Evolutionary conservation across 768 basidiomycete species (phyloP), one percentile per base, ranked within the genome.

Genomic region (Suillus cothurnatus): DNA sequence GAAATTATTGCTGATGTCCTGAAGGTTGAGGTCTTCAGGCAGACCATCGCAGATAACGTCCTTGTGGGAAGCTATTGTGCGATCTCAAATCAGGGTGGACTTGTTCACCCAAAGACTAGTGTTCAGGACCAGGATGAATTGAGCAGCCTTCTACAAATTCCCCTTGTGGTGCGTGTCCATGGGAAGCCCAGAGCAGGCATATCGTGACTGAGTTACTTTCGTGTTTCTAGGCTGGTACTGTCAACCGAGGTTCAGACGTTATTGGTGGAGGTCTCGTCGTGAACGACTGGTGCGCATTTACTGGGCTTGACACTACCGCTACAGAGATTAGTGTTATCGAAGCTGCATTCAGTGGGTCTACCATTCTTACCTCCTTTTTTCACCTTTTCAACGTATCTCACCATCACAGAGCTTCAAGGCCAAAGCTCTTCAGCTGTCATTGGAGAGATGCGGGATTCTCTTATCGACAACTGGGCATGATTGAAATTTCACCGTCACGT

Each of bases 1-100:
- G 97, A 99, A 79, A 99, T 99, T 81, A 98, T 99, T 79, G 97
- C 97, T 34, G 97, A 99, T 77, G 94, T 97, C 23, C 87, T 99
- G 70, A 99, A 99, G 78, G 97, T 99, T 67, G 97, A 99, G 77
- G 97, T 99, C 6, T 99, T 99, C 82, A 85, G 97, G 57, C 97
- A 99, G 78, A 99, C 95, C 12, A 84, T 99, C 69, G 97, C 97
- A 15, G 91, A 94, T 70, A 98, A 99, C 80, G 96, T 96, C 58
- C 88, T 99, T 53, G 97, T 99, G 49, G 97, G 97, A 47, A 93
- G 91, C 66, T 99, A 99, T 76, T 96, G 94, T 77, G 93, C 89
- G 62, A 88, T 99, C 77, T 92, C 92, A 56, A 99, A 99, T 75
- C 95, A 99, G 81, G 97, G 97, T 52, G 97, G 97, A 14, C 85